Base-by-base conservation (phyloP, 208 protist species). In the Leishmania mexicana region DNA sequence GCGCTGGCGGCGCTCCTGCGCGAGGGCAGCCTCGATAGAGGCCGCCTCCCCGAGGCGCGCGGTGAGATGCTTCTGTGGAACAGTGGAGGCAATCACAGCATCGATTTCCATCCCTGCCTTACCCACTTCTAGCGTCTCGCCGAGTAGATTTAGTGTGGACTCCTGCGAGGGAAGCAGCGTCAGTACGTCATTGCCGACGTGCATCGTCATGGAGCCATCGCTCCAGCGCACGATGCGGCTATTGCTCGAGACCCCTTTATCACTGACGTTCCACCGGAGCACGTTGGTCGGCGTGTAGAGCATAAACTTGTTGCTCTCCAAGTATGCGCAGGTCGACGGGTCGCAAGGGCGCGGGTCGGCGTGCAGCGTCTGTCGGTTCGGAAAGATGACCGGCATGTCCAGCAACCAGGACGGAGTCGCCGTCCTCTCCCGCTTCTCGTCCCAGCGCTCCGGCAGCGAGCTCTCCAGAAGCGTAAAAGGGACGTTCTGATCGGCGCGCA, bases 201-300 rank as follows among this genome's bases (percentile, higher is more conserved):
- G 93, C 74, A 98, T 65, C 38, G 95, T 97, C 31, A 90, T 79
- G 64, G 87, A 92, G 57, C 92, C 93, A 75, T 98, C 95, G 72
- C 90, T 95, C 93, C 95, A 98, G 40, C 90, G 89, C 47, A 98
- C 91, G 28, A 98, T 70, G 68, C 95, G 92, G 7, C 88, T 74
- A 85, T 98, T 98, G 81, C 91, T 96, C 7, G 83, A 84, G 40
- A 60, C 73, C 21, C 70, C 38, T 3, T 60, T 54, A 2, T 77
- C 83, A 42, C 64, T 65, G 54, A 86, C 35, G 1, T 64, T 77
- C 93, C 95, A 98, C 42, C 95, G 92, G 76, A 96, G 80, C 64
- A 97, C 90, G 80, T 98, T 98, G 57, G 89, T 88, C 21, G 93
- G 89, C 6, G 95, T 98, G 84, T 93, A 97, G 28, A 98, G 85